Evolutionary conservation across 441 rosid species (phyloP).

Genomic region (Arabidopsis hybrid): DNA sequence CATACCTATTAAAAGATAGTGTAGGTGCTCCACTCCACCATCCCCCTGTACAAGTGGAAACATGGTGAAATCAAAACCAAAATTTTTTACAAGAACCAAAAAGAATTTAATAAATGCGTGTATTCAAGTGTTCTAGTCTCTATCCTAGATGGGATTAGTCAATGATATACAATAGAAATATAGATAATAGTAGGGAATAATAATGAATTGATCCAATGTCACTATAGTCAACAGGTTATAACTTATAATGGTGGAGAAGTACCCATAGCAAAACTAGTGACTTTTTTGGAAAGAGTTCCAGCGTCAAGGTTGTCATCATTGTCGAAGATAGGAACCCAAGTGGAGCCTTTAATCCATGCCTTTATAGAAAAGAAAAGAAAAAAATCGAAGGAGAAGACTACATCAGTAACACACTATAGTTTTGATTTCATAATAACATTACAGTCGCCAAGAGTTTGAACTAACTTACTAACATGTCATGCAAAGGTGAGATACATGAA

Average conservation of each 20-base stretch:
- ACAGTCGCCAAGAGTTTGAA: neutral
- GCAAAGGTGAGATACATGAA: slow-evolving; percentile 7
- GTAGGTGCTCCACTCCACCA: slow-evolving; percentile 98
- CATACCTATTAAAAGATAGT: slow-evolving; percentile 72
- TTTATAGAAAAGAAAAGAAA: slow-evolving; percentile 34
- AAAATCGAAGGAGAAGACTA: neutral
- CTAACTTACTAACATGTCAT: slow-evolving; percentile 5
- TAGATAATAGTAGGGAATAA: neutral
- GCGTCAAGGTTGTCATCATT: slow-evolving; percentile 63
- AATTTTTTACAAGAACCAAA: too few relatives aligned
- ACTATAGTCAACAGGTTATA: neutral
- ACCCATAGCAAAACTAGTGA: slow-evolving; percentile 87
- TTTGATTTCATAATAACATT: slow-evolving; percentile 2
- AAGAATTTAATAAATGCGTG: neutral
- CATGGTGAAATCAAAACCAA: slow-evolving; percentile 1
- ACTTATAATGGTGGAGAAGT: slow-evolving; percentile 33
- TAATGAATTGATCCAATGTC: neutral
- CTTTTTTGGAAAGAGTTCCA: slow-evolving; percentile 71
- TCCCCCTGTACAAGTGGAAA: slow-evolving; percentile 65
- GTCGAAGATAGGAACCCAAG: slow-evolving; percentile 88
- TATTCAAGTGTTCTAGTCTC: slow-evolving; percentile 8
- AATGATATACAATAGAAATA: neutral
- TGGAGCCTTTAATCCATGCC: slow-evolving; percentile 95
- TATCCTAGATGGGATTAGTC: slow-evolving; percentile 16
- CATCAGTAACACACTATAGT: neutral